Conservation (phyloP, 169 alveolate species). For the Ichthyophthirius multifiliis region DNA sequence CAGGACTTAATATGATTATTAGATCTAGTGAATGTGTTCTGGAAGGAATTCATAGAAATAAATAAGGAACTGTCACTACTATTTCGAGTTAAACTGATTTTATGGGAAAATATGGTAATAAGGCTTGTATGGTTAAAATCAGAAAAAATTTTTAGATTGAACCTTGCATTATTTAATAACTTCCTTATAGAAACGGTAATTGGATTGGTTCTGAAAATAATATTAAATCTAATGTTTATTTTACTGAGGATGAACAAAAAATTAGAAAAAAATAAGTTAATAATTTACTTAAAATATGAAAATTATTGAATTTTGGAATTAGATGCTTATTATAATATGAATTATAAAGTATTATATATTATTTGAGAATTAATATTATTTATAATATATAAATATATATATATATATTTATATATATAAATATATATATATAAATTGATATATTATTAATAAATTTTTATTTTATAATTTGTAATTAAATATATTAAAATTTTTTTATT, state of each 20-base stretch:
- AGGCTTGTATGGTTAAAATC: background rate
- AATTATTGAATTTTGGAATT: no score
- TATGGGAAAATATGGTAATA: background rate
- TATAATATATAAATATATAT: no score
- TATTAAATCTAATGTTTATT: background rate
- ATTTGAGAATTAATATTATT: no score
- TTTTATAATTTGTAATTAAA: no score
- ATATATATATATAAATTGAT: no score
- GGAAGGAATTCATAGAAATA: slow-evolving; percentile 98
- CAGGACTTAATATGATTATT: slow-evolving; percentile 80
- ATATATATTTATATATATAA: no score
- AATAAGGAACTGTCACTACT: slow-evolving; percentile 78
- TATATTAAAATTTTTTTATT: no score
- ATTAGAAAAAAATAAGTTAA: no score
- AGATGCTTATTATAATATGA: no score
- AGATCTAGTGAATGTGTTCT: slow-evolving; percentile 99
- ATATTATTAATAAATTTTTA: no score
- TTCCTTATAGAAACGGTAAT: background rate
- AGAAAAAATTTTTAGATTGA: background rate
- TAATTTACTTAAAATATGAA: no score
- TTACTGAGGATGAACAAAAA: slow-evolving; percentile 6
- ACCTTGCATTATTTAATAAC: background rate
- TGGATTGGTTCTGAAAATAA: slow-evolving; percentile 8
- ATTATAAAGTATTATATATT: no score
- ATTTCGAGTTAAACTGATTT: background rate